These are phyloP conservation scores for Cymbomonas tetramitiformis DNA, from an alignment of 139 green algal species.

Conservation along the genomic window DNA sequence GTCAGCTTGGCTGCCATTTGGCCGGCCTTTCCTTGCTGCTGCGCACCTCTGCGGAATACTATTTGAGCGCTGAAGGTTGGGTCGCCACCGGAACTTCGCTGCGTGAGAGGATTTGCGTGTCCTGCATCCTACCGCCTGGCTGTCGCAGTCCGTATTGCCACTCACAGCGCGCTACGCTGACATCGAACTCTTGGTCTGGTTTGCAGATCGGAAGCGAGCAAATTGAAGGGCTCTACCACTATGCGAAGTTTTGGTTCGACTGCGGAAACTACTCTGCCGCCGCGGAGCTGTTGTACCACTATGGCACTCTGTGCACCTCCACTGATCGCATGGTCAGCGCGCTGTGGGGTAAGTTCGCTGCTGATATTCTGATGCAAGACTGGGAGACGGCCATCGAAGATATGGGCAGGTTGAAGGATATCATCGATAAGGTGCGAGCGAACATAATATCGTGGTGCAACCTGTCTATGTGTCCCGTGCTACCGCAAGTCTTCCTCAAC, in stretches of 20 bases:
- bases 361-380: slow-evolving; percentile 81
- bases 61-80: no score
- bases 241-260: slow-evolving; percentile 96
- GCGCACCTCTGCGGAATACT: no score
- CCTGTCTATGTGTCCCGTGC: background rate
- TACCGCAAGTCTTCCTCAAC: no score
- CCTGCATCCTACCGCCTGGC: no score
- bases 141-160: no score
- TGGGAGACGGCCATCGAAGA: slow-evolving; percentile 75
- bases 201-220: slow-evolving; percentile 73
- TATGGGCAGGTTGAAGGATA: slow-evolving; percentile 77
- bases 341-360: slow-evolving; percentile 89
- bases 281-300: slow-evolving; percentile 82
- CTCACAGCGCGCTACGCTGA: no score
- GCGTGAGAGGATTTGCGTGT: no score
- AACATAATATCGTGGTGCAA: background rate
- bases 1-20: no score
- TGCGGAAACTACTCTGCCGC: slow-evolving; percentile 87
- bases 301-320: slow-evolving; percentile 73
- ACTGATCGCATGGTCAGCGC: slow-evolving; percentile 59
- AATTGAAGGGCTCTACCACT: slow-evolving; percentile 91
- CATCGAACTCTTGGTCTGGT: no score
- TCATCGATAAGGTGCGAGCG: slow-evolving; percentile 61
- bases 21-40: no score
- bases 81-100: no score